Base-by-base conservation (phyloP, 805 yeast genomes). In the Metschnikowia matae region DNA sequence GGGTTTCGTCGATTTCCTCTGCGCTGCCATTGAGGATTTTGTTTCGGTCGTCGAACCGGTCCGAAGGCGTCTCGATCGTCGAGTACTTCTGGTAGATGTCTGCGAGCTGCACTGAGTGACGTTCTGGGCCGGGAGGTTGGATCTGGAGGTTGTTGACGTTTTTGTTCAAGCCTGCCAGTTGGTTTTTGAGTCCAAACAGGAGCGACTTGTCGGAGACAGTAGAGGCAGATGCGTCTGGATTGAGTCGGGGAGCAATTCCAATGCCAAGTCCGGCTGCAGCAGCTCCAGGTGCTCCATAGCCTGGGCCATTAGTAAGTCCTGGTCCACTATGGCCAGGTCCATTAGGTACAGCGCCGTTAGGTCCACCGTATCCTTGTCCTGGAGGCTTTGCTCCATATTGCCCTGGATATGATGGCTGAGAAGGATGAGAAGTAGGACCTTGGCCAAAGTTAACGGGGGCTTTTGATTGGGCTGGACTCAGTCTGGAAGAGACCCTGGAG, bases 61-160 rank as follows among this genome's bases (percentile, higher is more conserved):
- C 77, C 7, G 74, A 67, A 2, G 78, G 78, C 7, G 73, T 56
- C 45, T 67, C 62, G 40, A 73, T 68, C 4, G 63, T 67, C 14
- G 70, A 64, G 55, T 73, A 73, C 51, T 73, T 73, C 40, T 71
- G 75, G 55, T 73, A 73, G 26, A 73, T 73, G 46, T 73, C 77
- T 1, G 68, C 69, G 50, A 73, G 62, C 57, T 70, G 74, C n/a
- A 71, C 62, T 1, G 74, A 69, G 44, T 59, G 59, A 56, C 70
- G 75, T 11, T 45, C 52, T 29, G 29, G 40, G 1, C 6, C 20
- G 31, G 42, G 13, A 5, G 46, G 37, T 7, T 23, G 14, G 29
- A 53, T 35, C 18, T 68, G 63, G 13, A 74, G 69, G 45, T 63
- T 63, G 59, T 69, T 73, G 40, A 58, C 59, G 53, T 54, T 54